Percentiles rank a stretch among this genome's conserved stretches.
phyloP scores from a whole-genome alignment of 2,329 filamentous ascomycete genomes.

The Dothideomycetidae sp. region DNA sequence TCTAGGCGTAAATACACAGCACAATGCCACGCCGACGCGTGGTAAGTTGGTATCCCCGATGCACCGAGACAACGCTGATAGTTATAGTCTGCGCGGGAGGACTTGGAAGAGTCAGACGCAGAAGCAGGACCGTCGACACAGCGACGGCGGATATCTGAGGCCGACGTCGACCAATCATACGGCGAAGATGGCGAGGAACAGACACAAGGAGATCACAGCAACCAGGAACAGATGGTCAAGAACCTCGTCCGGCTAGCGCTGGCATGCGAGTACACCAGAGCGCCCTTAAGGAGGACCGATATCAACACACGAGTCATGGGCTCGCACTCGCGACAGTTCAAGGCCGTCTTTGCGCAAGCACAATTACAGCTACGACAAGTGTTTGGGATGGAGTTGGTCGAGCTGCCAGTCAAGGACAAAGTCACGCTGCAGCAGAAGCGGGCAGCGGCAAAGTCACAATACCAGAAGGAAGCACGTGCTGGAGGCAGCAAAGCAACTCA shows the following conservation, averaged over 20 bases:
- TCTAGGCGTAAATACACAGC: too few species aligned
- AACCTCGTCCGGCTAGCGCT: conserved; percentile 48
- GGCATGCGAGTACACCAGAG: conserved; percentile 45
- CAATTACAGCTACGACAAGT: conserved; percentile 54
- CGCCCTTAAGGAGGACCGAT: conserved; percentile 43
- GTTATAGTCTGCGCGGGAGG: conserved; percentile 13
- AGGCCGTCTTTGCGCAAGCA: conserved; percentile 58
- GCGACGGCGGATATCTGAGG: conserved; percentile 14
- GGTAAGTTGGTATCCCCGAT: background rate
- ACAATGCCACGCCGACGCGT: conserved; percentile 10
- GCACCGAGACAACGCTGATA: background rate
- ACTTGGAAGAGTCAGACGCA: conserved; percentile 14
- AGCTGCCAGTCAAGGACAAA: conserved; percentile 70
- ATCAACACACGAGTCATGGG: conserved; percentile 56
- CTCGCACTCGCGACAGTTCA: conserved; percentile 54
- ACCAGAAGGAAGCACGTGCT: background rate
- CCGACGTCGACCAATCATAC: conserved; percentile 14
- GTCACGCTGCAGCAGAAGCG: conserved; percentile 36
- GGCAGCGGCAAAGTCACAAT: background rate
- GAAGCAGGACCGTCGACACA: conserved; percentile 19
- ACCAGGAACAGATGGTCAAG: conserved; percentile 38
- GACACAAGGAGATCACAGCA: conserved; percentile 18
- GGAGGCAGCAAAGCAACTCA: background rate
- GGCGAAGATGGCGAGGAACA: conserved; percentile 13
- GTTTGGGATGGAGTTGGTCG: conserved; percentile 88